Base-by-base conservation (phyloP, 495 filamentous ascomycete species). In the Neurospora tetrasperma region DNA sequence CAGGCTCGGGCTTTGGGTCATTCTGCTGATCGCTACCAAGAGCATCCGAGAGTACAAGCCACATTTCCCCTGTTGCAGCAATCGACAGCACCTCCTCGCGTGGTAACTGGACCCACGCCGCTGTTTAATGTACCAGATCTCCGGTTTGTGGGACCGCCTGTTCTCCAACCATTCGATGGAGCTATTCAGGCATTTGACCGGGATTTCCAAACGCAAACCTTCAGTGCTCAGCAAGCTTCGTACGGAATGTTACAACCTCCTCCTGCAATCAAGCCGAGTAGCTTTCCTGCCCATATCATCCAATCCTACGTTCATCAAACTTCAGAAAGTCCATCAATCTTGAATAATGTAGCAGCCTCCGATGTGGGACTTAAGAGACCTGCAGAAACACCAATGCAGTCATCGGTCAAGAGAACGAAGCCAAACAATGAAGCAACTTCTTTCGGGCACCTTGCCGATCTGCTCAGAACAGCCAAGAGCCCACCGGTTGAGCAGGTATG, bases 401-500 rank as follows among this genome's bases (percentile, higher is more conserved):
- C 54, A 66, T 4, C 54, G 27, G 54, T 66, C 54, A 66, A 66
- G 54, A 66, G 54, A 38, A 31, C 27, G 27, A 66, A 66, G 54
- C 27, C 54, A 3, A 27, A 66, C 54, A 66, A 66, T 14, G 31
- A 66, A 16, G 27, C 23, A 35, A 40, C 8, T 40, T 44, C 75
- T n/a, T 73, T 74, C 41, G 20, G 69, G 10, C 72, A 69, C 35
- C 72, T 77, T 31, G 73, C 77, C 7, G 68, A 70, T 5, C 16
- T 78, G 27, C 59, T 78, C 7, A 72, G 72, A 31, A 69, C 44
- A 5, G 72, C 71, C 35, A 44, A 73, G 40, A 27, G 62, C 35
- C 10, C 23, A 16, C 43, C 20, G 1, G 69, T 66, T 23, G 73
- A 70, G 9, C 71, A 48, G 10, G 42, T 78, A 11, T 69, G 43